Percentiles rank a stretch among this genome's conserved stretches.
Evolutionary conservation across 2,329 filamentous ascomycete genomes (phyloP).

Genomic region (Epichloe coenophiala): DNA sequence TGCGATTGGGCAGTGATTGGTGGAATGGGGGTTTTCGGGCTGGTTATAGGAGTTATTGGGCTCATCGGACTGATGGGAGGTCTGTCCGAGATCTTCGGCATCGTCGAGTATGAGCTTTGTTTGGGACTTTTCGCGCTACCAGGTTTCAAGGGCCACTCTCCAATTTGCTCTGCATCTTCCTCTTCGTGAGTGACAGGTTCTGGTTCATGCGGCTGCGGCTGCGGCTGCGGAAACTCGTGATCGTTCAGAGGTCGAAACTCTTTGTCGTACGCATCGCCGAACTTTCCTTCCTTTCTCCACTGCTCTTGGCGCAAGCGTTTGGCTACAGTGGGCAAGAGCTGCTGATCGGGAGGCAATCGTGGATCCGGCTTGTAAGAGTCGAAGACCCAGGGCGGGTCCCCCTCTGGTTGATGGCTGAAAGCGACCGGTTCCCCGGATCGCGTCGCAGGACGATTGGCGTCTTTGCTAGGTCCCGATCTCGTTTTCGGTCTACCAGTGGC

Average conservation of each 20-base stretch:
- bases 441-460: constrained; percentile 43
- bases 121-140: constrained; percentile 33
- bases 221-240: constrained; percentile 29
- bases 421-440: constrained; percentile 42
- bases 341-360: constrained; percentile 83
- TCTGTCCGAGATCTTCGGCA: constrained; percentile 41
- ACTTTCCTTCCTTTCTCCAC: constrained; percentile 85
- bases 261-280: constrained; percentile 73
- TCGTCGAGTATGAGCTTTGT: constrained; percentile 44
- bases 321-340: constrained; percentile 88
- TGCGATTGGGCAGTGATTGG: constrained; percentile 12
- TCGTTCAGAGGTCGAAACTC: constrained; percentile 75
- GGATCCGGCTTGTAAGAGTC: constrained; percentile 94
- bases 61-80: constrained; percentile 23
- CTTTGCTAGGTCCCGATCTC: constrained; percentile 41
- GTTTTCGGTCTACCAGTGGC: constrained; percentile 45
- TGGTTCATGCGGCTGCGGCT: constrained; percentile 24
- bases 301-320: constrained; percentile 84
- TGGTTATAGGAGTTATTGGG: constrained; percentile 27
- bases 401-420: constrained; percentile 61
- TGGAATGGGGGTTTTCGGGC: constrained; percentile 17
- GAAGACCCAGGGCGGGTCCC: constrained; percentile 89
- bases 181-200: constrained; percentile 10
- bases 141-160: constrained; percentile 48
- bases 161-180: constrained; percentile 17